phyloP scores from a whole-genome alignment of 495 filamentous ascomycete species.

The Echria macrotheca region DNA sequence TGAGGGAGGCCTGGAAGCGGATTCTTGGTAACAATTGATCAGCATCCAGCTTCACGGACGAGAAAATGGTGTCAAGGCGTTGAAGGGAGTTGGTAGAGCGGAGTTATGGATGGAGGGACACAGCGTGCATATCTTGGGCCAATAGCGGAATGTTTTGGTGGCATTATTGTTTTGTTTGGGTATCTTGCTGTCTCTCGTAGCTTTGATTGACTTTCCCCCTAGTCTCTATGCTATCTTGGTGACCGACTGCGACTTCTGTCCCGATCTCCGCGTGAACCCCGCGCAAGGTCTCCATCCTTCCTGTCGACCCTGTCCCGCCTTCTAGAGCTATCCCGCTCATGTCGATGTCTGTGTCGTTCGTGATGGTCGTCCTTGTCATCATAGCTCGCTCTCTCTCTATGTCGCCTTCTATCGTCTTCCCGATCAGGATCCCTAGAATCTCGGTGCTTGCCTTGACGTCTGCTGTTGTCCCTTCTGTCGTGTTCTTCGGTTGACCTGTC shows the following conservation, averaged over 20 bases:
- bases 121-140: no score
- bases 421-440: conserved; percentile 8
- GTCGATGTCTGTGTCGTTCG: conserved; percentile 15
- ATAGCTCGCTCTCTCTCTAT: no score
- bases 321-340: no score
- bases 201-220: not conserved
- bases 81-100: no score
- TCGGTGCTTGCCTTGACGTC: conserved; percentile 22
- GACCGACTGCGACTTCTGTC: conserved; percentile 24
- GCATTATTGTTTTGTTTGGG: conserved; percentile 4
- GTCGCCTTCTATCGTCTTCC: conserved; percentile 14
- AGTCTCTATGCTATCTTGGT: conserved; percentile 11
- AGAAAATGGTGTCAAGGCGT: no score
- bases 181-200: not conserved
- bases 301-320: conserved; percentile 13
- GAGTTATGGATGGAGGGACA: no score
- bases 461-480: conserved; percentile 21
- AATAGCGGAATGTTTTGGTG: no score
- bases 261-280: conserved; percentile 14
- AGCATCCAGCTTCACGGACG: no score
- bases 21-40: conserved; percentile 51
- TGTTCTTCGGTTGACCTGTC: no score
- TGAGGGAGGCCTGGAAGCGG: conserved; percentile 74
- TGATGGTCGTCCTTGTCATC: conserved; percentile 15
- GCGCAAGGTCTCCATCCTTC: conserved; percentile 10